Percentiles rank a stretch among this genome's conserved stretches.
These are phyloP conservation scores for Alloteropsis semialata DNA, from an alignment of 176 grass and related monocot species.

Conservation along the genomic window DNA sequence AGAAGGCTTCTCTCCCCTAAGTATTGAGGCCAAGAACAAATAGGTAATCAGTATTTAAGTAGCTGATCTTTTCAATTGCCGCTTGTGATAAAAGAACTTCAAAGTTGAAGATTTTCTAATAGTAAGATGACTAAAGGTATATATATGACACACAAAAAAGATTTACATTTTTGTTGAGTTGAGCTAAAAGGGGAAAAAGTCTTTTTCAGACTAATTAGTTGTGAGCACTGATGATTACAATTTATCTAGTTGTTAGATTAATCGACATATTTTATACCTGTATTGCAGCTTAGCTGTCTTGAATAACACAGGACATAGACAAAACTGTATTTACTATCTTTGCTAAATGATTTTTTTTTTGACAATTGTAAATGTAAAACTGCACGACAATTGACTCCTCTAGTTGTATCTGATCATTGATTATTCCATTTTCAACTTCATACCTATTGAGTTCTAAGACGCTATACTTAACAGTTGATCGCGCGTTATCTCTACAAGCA, in stretches of 20 bases:
- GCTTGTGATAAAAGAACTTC: neutral
- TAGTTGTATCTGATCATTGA: neutral
- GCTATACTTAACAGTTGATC: neutral
- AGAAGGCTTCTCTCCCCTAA: conserved; percentile 66
- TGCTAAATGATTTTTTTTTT: too few species aligned
- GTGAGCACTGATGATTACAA: neutral
- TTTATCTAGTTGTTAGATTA: neutral
- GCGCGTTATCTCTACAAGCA: too few species aligned
- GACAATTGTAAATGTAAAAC: neutral
- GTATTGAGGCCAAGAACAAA: neutral
- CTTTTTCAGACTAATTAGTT: neutral
- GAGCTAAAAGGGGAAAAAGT: neutral
- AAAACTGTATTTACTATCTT: neutral
- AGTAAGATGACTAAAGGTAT: neutral
- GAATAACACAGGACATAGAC: neutral
- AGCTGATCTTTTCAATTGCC: neutral
- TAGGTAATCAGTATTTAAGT: neutral
- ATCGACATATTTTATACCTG: neutral
- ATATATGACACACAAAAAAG: neutral
- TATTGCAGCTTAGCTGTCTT: conserved; percentile 3
- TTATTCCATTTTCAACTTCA: neutral
- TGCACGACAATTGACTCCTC: neutral
- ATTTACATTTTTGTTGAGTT: neutral
- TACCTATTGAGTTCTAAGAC: neutral
- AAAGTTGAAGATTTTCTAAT: neutral